Evolutionary conservation across 768 basidiomycete species (phyloP).

Genomic region (Russula foetens): DNA sequence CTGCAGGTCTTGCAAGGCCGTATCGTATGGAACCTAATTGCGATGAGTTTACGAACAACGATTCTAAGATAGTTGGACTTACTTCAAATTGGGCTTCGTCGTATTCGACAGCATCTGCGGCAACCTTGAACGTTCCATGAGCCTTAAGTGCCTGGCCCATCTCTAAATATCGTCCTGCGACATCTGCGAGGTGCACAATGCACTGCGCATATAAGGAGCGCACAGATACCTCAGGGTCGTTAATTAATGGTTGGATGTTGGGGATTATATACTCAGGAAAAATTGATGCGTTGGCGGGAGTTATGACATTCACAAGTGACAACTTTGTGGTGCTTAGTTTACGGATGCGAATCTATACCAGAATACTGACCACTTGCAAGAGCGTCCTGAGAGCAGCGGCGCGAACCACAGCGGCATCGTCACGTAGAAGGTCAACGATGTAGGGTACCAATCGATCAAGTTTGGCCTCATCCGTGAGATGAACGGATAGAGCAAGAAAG

Average conservation of each 20-base stretch:
- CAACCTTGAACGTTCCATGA: conserved; percentile 62
- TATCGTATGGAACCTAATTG: conserved; percentile 83
- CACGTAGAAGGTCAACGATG: conserved; percentile 78
- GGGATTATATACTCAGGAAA: conserved; percentile 96
- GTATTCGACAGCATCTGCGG: conserved; percentile 58
- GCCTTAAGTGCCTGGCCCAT: conserved; percentile 89
- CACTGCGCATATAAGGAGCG: conserved; percentile 78
- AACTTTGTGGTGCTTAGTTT: conserved; percentile 27
- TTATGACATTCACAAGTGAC: conserved; percentile 63
- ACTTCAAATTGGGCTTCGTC: conserved; percentile 79
- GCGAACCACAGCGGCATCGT: conserved; percentile 81
- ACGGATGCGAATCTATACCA: not conserved
- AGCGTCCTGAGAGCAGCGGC: conserved; percentile 67
- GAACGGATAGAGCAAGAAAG: conserved; percentile 70
- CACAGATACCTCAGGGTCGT: conserved; percentile 80
- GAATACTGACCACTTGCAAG: conserved; percentile 68
- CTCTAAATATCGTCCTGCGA: conserved; percentile 81
- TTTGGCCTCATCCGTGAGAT: conserved; percentile 91
- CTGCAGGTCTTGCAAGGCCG: conserved; percentile 80
- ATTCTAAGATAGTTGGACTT: not conserved
- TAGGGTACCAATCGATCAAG: conserved; percentile 91
- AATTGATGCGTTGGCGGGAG: conserved; percentile 55
- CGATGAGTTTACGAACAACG: not conserved
- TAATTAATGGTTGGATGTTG: conserved; percentile 72
- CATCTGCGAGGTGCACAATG: conserved; percentile 78